Base-by-base conservation (phyloP, 768 basidiomycete species). In the Tylopilus vinaceipallidus region DNA sequence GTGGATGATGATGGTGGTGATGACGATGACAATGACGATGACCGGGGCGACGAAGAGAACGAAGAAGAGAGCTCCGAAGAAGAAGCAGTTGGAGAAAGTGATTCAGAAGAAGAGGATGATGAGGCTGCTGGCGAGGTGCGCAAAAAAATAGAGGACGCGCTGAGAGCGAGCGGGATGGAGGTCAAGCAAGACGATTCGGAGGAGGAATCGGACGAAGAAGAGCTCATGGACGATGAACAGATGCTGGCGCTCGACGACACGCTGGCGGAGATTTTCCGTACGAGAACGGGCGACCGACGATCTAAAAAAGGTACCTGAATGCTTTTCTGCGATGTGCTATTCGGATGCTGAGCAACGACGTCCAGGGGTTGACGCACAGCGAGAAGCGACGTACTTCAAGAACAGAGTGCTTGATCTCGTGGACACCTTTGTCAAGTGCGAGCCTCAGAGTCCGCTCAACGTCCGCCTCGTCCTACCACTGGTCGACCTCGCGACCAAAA, bases 171-270 rank as follows among this genome's bases (percentile, higher is more conserved):
- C 56, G 83, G 81, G 7, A 69, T 83, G 30, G 77, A 78, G 32
- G 77, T 77, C 17, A 79, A 74, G 2, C 75, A 79, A 14, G 59
- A 79, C 8, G 79, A 77, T 12, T 75, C 75, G 7, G 81, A 82
- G 39, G 82, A 75, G 32, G 77, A 74, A 4, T 65, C 67, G 23
- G 67, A 78, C 24, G 67, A 78, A 34, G 82, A 84, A 53, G 87
- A 88, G 41, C 71, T 85, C 24, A 86, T 95, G 85, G 89, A 97
- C 63, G 95, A 99, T 63, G 95, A 98, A 22, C 91, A 97, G 71
- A 99, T 99, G 95, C 84, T 98, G 77, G 88, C 88, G 29, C 82
- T 98, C 23, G 95, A 99, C 62, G 88, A 90, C 42, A 88, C 95
- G 63, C 81, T 99, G 7, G 91, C 90, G 4, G 81, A 85, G 44